phyloP scores from a whole-genome alignment of 805 yeast genomes.

The Hanseniaspora osmophila region DNA sequence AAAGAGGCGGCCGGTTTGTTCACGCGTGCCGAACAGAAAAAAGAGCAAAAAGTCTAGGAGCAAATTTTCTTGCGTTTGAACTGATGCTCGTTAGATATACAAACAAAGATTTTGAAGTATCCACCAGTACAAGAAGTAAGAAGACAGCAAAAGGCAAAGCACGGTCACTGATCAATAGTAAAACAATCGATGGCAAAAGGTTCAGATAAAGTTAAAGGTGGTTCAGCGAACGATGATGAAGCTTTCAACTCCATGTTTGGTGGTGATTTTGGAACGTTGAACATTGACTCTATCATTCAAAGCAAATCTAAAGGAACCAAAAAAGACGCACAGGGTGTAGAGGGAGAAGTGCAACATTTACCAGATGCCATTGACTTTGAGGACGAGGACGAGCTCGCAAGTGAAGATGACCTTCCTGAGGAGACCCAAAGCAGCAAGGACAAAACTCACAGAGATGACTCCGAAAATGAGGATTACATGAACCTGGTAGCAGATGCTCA shows the following conservation, averaged over 20 bases:
- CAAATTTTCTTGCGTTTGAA: too few relatives aligned
- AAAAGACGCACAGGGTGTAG: slow-evolving; percentile 17
- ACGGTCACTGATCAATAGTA: not conserved
- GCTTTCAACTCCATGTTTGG: slow-evolving; percentile 26
- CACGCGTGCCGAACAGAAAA: too few relatives aligned
- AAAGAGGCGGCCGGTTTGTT: too few relatives aligned
- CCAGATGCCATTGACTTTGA: slow-evolving; percentile 90
- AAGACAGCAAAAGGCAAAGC: not conserved
- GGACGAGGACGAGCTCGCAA: slow-evolving; percentile 89
- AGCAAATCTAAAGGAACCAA: slow-evolving; percentile 6
- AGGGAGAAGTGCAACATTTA: slow-evolving; percentile 51
- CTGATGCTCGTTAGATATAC: too few relatives aligned
- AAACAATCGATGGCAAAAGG: not conserved
- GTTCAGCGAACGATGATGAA: slow-evolving; percentile 24
- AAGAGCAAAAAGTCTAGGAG: too few relatives aligned
- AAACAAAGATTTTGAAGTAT: too few relatives aligned
- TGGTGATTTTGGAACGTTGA: slow-evolving; percentile 25
- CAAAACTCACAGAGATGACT: slow-evolving; percentile 11
- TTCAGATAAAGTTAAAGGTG: slow-evolving; percentile 6
- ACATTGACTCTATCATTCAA: slow-evolving; percentile 20
- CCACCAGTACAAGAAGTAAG: too few relatives aligned
- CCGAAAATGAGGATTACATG: slow-evolving; percentile 17
- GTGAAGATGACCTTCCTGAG: slow-evolving; percentile 45
- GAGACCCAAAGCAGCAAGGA: slow-evolving; percentile 10
- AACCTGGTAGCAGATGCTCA: slow-evolving; percentile 4